Evolutionary conservation across 2,329 filamentous ascomycete species (phyloP).

Genomic region (Colletotrichum neosansevieriae): DNA sequence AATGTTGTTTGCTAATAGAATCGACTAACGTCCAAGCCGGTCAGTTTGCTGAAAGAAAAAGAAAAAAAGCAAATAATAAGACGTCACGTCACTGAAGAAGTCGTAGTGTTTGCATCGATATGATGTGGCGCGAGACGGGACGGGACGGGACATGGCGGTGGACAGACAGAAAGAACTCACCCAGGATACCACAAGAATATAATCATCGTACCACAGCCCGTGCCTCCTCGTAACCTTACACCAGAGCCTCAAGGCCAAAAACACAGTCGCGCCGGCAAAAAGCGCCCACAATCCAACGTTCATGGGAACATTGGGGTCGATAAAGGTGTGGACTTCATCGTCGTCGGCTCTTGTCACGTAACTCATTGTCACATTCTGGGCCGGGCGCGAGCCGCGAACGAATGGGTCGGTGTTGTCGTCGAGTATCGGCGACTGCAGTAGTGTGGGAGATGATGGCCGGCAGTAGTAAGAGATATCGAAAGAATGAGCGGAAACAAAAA

Average conservation of each 20-base stretch:
- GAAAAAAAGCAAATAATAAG: no score
- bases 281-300: conserved; percentile 51
- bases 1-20: conserved; percentile 59
- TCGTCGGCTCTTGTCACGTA: conserved; percentile 42
- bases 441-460: background rate
- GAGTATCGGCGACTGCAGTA: background rate
- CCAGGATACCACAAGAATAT: conserved; percentile 52
- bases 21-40: conserved; percentile 41
- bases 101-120: no score
- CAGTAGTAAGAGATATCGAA: background rate
- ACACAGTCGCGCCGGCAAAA: conserved; percentile 47
- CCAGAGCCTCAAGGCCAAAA: conserved; percentile 50
- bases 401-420: conserved; percentile 1
- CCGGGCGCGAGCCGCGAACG: conserved; percentile 21
- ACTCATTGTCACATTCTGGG: conserved; percentile 36
- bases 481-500: conserved; percentile 28
- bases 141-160: no score
- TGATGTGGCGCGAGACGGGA: background rate
- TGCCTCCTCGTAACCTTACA: conserved; percentile 51
- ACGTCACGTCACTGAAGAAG: no score
- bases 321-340: conserved; percentile 44
- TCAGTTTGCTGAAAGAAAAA: background rate
- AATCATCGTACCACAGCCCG: conserved; percentile 55
- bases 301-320: conserved; percentile 47
- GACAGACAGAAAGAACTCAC: conserved; percentile 43